These are phyloP conservation scores for Paramyrothecium sp. DNA, from an alignment of 2,329 filamentous ascomycete genomes.

Conservation along the genomic window DNA sequence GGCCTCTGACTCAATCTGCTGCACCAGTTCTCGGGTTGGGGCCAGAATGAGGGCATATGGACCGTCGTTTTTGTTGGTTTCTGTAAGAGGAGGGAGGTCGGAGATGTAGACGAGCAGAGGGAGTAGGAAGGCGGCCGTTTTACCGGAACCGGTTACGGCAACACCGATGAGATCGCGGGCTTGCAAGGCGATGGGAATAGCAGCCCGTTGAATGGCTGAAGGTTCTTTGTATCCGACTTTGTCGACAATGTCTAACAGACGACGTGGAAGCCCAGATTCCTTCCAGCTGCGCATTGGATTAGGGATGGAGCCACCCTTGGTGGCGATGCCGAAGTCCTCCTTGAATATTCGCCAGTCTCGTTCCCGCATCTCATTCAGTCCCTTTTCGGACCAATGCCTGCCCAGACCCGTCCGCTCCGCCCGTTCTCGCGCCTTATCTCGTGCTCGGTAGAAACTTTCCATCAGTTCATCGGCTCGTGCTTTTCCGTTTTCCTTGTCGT, in stretches of 20 bases:
- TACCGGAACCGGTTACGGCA: conserved; percentile 96
- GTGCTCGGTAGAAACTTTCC: conserved; percentile 72
- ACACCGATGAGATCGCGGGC: conserved; percentile 97
- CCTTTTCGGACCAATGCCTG: conserved; percentile 96
- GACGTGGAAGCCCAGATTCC: conserved; percentile 77
- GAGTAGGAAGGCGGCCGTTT: conserved; percentile 92
- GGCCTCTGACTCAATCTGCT: conserved; percentile 94
- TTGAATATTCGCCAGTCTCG: conserved; percentile 99
- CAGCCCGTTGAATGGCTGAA: conserved; percentile 86
- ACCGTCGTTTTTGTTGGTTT: conserved; percentile 87
- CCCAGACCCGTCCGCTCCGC: conserved; percentile 74
- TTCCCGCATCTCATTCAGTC: conserved; percentile 89
- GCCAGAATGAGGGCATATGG: conserved; percentile 97
- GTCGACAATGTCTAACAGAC: conserved; percentile 77
- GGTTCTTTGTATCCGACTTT: conserved; percentile 89
- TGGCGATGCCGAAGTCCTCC: conserved; percentile 95
- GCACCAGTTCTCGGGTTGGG: conserved; percentile 93
- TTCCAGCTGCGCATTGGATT: conserved; percentile 95
- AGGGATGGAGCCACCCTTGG: conserved; percentile 87
- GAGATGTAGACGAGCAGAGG: conserved; percentile 94
- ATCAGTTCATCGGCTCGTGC: conserved; percentile 77
- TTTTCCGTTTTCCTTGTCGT: conserved; percentile 73
- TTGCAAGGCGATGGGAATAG: conserved; percentile 92
- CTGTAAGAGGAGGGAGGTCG: conserved; percentile 79
- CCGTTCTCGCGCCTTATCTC: conserved; percentile 66